phyloP scores from a whole-genome alignment of 108 stramenopile genomes.

The Skeletonema menzelii region DNA sequence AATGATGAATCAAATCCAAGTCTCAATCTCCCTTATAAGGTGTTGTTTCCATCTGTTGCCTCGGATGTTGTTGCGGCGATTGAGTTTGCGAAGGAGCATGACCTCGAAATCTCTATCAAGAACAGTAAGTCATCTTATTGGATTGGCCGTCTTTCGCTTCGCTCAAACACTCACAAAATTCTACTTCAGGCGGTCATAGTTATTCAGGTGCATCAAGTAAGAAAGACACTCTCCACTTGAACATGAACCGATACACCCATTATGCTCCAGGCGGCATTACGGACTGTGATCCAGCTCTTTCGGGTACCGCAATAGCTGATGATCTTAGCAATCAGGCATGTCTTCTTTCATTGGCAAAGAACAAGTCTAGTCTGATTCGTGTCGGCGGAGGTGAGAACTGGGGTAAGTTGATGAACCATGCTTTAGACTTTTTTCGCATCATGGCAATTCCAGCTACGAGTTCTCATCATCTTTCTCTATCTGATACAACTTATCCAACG shows the following conservation, averaged over 20 bases:
- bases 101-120: neutral
- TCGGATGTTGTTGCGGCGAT: neutral
- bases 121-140: too few relatives aligned
- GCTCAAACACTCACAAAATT: too few relatives aligned
- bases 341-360: slow-evolving; percentile 4
- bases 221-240: slow-evolving; percentile 5
- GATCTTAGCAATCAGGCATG: slow-evolving; percentile 10
- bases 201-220: slow-evolving; percentile 1
- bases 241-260: slow-evolving; percentile 5
- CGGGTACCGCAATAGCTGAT: neutral
- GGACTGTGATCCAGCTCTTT: neutral
- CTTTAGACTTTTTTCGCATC: neutral
- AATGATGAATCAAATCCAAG: neutral
- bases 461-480: neutral
- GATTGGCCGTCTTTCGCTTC: too few relatives aligned
- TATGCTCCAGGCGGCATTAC: slow-evolving; percentile 4
- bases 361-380: slow-evolving; percentile 11
- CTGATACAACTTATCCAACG: neutral
- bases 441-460: too few relatives aligned
- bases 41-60: slow-evolving; percentile 6
- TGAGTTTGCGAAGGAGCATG: neutral
- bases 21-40: neutral
- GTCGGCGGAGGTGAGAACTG: slow-evolving; percentile 9
- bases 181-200: slow-evolving; percentile 3
- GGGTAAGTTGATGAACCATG: neutral